Percentiles rank a stretch among this genome's conserved stretches.
These are phyloP conservation scores for Kurtzmaniella fragi DNA, from an alignment of 805 yeast species.

Conservation along the genomic window DNA sequence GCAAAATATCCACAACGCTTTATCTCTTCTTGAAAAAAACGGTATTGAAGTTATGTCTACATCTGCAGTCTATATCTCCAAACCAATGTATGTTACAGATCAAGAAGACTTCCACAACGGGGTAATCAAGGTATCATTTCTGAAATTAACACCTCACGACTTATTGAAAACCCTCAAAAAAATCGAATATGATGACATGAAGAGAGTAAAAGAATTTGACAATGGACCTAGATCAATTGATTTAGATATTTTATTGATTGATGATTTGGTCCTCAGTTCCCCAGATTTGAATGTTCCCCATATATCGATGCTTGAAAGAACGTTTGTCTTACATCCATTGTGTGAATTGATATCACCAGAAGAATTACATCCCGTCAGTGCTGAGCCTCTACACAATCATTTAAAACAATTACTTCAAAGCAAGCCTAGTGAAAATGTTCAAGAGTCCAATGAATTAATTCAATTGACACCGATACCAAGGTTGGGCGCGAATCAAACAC, in stretches of 20 bases:
- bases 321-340: slow-evolving; percentile 86
- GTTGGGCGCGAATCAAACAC: slow-evolving; percentile 5
- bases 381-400: slow-evolving; percentile 73
- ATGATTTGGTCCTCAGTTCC: slow-evolving; percentile 49
- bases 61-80: slow-evolving; percentile 80
- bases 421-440: slow-evolving; percentile 35
- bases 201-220: slow-evolving; percentile 70
- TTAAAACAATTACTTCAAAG: slow-evolving; percentile 42
- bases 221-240: slow-evolving; percentile 94
- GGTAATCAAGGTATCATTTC: slow-evolving; percentile 62
- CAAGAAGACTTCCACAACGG: slow-evolving; percentile 86
- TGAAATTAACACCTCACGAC: slow-evolving; percentile 52
- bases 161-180: slow-evolving; percentile 59
- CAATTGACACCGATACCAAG: slow-evolving; percentile 46
- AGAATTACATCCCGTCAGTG: slow-evolving; percentile 75
- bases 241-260: slow-evolving; percentile 78
- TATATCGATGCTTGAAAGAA: slow-evolving; percentile 78
- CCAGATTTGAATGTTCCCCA: slow-evolving; percentile 76
- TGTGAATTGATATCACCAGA: slow-evolving; percentile 73
- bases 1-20: slow-evolving; percentile 52
- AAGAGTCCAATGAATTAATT: slow-evolving; percentile 46
- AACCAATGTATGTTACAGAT: slow-evolving; percentile 84
- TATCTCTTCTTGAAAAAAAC: slow-evolving; percentile 38
- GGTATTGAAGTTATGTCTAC: slow-evolving; percentile 49
- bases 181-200: slow-evolving; percentile 69